Base-by-base conservation (phyloP, 2,329 filamentous ascomycete species). In the Cytospora paraplurivora region DNA sequence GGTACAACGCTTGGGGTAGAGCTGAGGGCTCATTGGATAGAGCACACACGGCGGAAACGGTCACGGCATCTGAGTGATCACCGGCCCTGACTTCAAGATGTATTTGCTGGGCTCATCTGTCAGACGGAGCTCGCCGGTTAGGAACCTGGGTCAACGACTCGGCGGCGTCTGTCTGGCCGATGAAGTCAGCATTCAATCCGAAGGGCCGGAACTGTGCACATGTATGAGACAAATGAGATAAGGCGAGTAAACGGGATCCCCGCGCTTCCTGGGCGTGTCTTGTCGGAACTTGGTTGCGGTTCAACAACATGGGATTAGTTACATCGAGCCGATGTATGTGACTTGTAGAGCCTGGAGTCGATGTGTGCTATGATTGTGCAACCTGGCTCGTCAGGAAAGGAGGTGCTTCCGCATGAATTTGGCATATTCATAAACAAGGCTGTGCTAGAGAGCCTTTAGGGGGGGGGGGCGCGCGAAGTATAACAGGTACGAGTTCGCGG, bases 221-320 rank as follows among this genome's bases (percentile, higher is more conserved):
- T 62, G 60, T 59, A 52, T 63, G 49, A 65, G 63, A 65, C 63
- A 57, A 56, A 34, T 57, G 56, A 63, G 47, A 35, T 57, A 56
- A 53, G n/a, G 19, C 34, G 11, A 21, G 27, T 21, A 27, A 37
- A 13, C 41, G 63, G 37, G 19, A 13, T 33, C 52, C 33, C 56
- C 60, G 59, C 52, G n/a, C 11, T 7, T 19, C 47, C 10, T 38
- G 27, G 10, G 17, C 32, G 37, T 15, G 27, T 27, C 27, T 27
- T 27, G 27, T 27, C 27, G 27, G 27, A 4, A 3, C 4, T 27
- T 27, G 27, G 27, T 27, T 2, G 27, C 27, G 27, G 27, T 27
- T 27, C 27, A 27, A 27, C 27, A 4, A 27, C 27, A 27, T 27
- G 27, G 27, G 27, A 27, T 27, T 27, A 27, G 27, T 4, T 27